Evolutionary conservation across 495 filamentous ascomycete species (phyloP), one percentile per base, ranked within the genome.

Genomic region (Xylaria grammica): DNA sequence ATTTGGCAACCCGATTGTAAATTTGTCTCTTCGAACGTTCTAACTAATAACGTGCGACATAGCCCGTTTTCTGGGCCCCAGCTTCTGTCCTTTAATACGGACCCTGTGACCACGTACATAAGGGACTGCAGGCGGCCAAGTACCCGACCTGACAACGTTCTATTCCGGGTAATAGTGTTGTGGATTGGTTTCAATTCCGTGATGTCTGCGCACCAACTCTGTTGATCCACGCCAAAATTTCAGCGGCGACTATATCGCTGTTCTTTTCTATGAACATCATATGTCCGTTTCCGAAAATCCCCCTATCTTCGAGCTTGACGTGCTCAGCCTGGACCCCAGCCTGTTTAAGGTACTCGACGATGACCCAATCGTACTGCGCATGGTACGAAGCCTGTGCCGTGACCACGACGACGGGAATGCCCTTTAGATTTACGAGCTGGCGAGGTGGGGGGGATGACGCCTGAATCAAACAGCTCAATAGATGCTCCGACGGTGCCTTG

Each of bases 221-320:
- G n/a, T 66, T 60, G 17, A 84, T 78, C 81, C 81, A 84, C 36
- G 64, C 60, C 48, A 78, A 68, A 17, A 86, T 51, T 26, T 74
- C 57, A 9, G 55, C 69, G 2, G 83, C 84, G 57, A 86, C 78
- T 4, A 74, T 67, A 52, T 82, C 73, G 65, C 79, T 88, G 57
- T 88, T 89, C 77, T 80, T 85, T 75, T 89, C 86, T 65, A 88
- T 71, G 63, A 86, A 86, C 55, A 83, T 75, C 69, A 88, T 77
- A 71, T 88, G 85, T 10, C 81, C 86, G 69, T 89, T 88, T 1
- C 87, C 86, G 34, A 75, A 65, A 27, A 87, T 81, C 0, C 80
- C 80, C 8, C 65, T 52, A 66, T 84, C 72, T 0, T 65, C 72
- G 57, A 88, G 75, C 52, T 83, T 70, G 52, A 84, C 38, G 59